phyloP scores from a whole-genome alignment of 495 filamentous ascomycete genomes.

The Hapsidospora chrysogenum region DNA sequence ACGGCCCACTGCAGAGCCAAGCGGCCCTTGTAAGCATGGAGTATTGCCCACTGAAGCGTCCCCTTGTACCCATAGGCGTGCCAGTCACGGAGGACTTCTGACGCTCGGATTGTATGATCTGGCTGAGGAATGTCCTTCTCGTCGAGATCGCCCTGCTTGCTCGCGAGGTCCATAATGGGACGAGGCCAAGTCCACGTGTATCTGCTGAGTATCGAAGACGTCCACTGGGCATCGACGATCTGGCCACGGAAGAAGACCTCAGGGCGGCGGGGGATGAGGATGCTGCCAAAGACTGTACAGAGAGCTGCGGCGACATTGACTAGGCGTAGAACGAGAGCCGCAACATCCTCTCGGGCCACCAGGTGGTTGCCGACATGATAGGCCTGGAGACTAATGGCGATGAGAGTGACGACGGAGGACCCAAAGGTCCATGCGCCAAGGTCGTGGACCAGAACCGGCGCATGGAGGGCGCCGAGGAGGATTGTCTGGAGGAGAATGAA shows the following conservation, averaged over 20 bases:
- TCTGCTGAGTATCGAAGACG: constrained; percentile 39
- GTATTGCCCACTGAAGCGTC: constrained; percentile 45
- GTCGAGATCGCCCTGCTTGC: constrained; percentile 37
- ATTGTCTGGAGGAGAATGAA: constrained; percentile 30
- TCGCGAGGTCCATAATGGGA: constrained; percentile 32
- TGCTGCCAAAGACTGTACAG: constrained; percentile 17
- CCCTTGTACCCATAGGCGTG: constrained; percentile 26
- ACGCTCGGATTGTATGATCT: constrained; percentile 29
- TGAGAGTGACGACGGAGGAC: constrained; percentile 21
- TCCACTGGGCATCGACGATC: constrained; percentile 46
- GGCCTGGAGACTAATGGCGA: constrained; percentile 21
- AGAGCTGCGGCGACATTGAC: constrained; percentile 19
- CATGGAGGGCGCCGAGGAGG: constrained; percentile 21
- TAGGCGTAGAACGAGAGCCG: constrained; percentile 17
- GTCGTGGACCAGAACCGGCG: constrained; percentile 26
- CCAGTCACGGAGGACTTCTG: constrained; percentile 31
- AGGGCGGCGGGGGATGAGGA: constrained; percentile 48
- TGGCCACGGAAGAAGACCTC: constrained; percentile 41
- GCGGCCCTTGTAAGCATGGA: constrained; percentile 33
- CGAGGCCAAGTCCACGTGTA: constrained; percentile 50
- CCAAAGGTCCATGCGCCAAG: constrained; percentile 27
- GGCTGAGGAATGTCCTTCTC: constrained; percentile 41
- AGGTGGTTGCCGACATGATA: constrained; percentile 11
- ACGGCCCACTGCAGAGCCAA: constrained; percentile 39
- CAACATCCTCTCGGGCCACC: neutral